Evolutionary conservation across 352 stramenopile genomes (phyloP).

Genomic region (Globisporangium uncinulatum): DNA sequence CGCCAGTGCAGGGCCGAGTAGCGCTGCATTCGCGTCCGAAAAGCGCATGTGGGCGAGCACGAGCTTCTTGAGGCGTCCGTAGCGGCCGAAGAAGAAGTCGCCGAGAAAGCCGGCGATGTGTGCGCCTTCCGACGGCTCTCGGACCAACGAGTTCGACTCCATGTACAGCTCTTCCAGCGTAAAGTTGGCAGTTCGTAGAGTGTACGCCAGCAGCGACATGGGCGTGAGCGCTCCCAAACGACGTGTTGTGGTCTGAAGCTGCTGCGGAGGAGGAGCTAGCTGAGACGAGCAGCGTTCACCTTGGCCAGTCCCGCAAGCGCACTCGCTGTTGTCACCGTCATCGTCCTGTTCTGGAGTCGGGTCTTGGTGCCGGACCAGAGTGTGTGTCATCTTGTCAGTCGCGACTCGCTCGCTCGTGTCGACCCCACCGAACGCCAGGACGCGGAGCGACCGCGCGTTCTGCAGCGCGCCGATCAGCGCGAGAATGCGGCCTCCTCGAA

Average conservation of each 20-base stretch:
- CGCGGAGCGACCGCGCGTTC: conserved; percentile 31
- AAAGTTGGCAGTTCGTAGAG: conserved; percentile 48
- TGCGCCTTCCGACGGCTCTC: conserved; percentile 18
- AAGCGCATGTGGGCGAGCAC: conserved; percentile 36
- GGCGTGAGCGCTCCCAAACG: conserved; percentile 2
- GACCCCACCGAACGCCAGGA: conserved; percentile 40
- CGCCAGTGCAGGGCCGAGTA: conserved; percentile 36
- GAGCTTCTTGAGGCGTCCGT: conserved; percentile 46
- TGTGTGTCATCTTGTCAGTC: background rate
- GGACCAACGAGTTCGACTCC: conserved; percentile 39
- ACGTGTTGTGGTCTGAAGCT: too few species aligned
- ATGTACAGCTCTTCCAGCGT: conserved; percentile 58
- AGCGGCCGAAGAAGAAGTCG: conserved; percentile 75
- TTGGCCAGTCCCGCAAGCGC: background rate
- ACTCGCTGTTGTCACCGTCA: background rate
- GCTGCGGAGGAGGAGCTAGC: background rate
- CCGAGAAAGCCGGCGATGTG: conserved; percentile 38
- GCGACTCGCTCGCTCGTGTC: background rate
- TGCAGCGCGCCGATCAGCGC: conserved; percentile 34
- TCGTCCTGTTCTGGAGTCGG: conserved; percentile 11
- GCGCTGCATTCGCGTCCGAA: conserved; percentile 26
- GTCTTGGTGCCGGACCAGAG: conserved; percentile 1
- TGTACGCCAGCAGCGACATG: conserved; percentile 30
- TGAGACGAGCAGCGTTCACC: background rate
- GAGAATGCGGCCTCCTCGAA: conserved; percentile 18